Evolutionary conservation across 768 basidiomycete genomes (phyloP), one percentile per base, ranked within the genome.

Genomic region (Suillus sp.): DNA sequence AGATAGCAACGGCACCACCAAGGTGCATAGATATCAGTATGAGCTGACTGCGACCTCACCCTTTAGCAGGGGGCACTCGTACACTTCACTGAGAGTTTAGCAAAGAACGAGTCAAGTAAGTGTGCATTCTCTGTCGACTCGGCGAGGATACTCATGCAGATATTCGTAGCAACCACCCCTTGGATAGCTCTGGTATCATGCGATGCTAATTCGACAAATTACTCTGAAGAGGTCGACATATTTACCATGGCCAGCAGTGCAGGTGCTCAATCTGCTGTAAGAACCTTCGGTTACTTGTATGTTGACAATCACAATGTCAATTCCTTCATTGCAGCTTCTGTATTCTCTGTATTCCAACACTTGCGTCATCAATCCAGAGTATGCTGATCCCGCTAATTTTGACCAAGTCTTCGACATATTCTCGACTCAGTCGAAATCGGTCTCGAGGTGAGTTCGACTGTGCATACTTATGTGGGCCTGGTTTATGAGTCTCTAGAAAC

Each of bases 101-200:
- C 81, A 13, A 78, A 75, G 32, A 79, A 81, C 62, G 72, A 76
- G 35, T 83, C 80, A 48, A 83, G 86, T 78, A 76, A 67, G 86
- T 57, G 25, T 56, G 55, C 37, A 27, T 20, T 9, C 22, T 38
- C 2, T 38, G 10, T 25, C 1, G 18, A 25, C 37, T 56, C 25
- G 37, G 25, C 18, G 16, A 57, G 27, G 38, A n/a, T 59, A 20
- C 32, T 67, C 66, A 56, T 59, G 59, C 63, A 57, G 42, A 68
- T 45, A 48, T 59, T 68, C 63, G 40, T 65, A 32, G 67, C 71
- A 84, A 80, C 78, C 6, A 92, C 94, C 0, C 93, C 95, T 4
- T 97, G 95, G 94, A 91, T 97, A 68, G 95, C 95, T 14, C 82
- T 95, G 66, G 84, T 97, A 56, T 84, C 87, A 3, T 96, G 95